Base-by-base conservation (phyloP, 2,329 filamentous ascomycete species). In the Aureobasidium mangrovei region DNA sequence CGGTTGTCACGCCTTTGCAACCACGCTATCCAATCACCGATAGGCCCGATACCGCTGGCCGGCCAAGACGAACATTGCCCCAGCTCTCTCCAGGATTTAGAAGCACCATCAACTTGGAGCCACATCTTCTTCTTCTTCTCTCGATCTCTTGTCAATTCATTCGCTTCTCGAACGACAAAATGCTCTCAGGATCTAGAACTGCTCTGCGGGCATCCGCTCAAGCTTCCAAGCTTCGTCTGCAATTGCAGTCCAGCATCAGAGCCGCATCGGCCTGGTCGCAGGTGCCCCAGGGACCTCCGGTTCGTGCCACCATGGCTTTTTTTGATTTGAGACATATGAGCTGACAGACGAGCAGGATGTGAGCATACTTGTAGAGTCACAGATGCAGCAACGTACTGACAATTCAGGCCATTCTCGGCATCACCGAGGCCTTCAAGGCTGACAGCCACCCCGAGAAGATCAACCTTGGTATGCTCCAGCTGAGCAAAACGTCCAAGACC, bases 361-460 rank as follows among this genome's bases (percentile, higher is more conserved):
- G 38, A 43, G 53, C 31, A 24, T 9, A 4, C 26, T 18, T 7
- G 4, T 7, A 31, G 24, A 18, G 24, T 29, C 10, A 26, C 7
- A 7, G 3, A 8, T 6, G 4, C 18, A 27, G 18, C 36, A 42
- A 24, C 38, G 29, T 12, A 43, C 48, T 53, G 40, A 45, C 35
- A 10, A 8, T 31, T 3, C 32, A 54, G 53, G 86, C 86, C 67
- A 91, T 89, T 76, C 79, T 90, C 56, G 86, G 88, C 71, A 90
- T 98, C 75, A 97, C 93, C 60, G 93, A 98, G 77, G 93, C 93
- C 58, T 98, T 93, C 86, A 98, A 97, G 81, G 91, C 91, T 73
- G 93, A 98, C 72, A 81, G 78, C 67, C 91, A 94, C 74, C 77
- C 83, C 60, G 83, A 95, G 78, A 98, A 97, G 84, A 97, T 98